A percentile compares a stretch with the other conserved stretches of the same genome.
These are phyloP conservation scores for Penicillium corylophilum DNA, from an alignment of 2,329 filamentous ascomycete species.

Conservation along the genomic window DNA sequence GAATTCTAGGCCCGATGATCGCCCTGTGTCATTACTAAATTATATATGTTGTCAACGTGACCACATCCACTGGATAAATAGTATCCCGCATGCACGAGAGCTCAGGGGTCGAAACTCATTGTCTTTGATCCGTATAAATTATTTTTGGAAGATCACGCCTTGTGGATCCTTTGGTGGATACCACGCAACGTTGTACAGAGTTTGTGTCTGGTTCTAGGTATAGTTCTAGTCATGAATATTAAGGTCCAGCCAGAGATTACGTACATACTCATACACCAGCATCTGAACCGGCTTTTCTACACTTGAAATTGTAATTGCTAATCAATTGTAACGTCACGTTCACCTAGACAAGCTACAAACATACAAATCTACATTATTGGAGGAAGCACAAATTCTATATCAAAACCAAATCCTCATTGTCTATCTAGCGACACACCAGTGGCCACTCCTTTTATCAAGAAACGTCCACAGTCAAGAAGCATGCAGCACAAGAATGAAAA, in stretches of 20 bases:
- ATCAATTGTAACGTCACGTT: too few relatives aligned
- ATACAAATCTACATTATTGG: background rate
- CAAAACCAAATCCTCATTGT: background rate
- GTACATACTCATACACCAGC: too few relatives aligned
- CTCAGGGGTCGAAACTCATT: background rate
- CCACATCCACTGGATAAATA: background rate
- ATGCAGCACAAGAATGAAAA: background rate
- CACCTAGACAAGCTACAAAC: background rate
- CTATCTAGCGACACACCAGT: background rate
- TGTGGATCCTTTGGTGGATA: background rate
- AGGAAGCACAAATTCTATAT: background rate
- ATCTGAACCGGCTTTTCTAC: too few relatives aligned
- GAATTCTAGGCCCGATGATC: background rate
- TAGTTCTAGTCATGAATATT: background rate
- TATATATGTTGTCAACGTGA: too few relatives aligned
- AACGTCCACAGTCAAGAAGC: background rate
- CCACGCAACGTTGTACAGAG: background rate
- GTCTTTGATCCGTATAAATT: background rate
- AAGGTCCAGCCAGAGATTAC: too few relatives aligned
- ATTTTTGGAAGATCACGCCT: too few relatives aligned
- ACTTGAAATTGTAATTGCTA: too few relatives aligned
- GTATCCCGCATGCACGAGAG: background rate
- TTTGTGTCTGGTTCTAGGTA: background rate
- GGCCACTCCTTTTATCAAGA: background rate
- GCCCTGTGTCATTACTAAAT: background rate